phyloP scores from a whole-genome alignment of 208 protist genomes.

The Wallacemonas sp. region DNA sequence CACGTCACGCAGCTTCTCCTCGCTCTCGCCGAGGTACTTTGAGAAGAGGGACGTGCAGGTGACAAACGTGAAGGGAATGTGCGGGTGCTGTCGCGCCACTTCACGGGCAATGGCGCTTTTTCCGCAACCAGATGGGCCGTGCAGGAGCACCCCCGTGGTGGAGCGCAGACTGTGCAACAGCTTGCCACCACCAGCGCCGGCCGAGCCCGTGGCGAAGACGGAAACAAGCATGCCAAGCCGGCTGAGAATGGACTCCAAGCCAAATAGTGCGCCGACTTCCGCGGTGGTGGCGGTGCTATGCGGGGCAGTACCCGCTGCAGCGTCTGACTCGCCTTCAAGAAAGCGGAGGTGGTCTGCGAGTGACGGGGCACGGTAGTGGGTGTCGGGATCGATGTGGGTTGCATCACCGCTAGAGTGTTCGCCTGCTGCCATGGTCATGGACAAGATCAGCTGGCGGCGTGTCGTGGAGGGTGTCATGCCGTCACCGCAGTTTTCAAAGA shows the following conservation, averaged over 20 bases:
- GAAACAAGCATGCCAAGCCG: conserved; percentile 45
- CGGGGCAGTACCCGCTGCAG: too few relatives aligned
- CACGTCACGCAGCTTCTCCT: conserved; percentile 77
- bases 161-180: conserved; percentile 37
- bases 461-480: conserved; percentile 19
- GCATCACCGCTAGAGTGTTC: too few relatives aligned
- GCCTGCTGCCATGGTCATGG: conserved; percentile 16
- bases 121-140: conserved; percentile 82
- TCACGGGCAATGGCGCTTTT: conserved; percentile 67
- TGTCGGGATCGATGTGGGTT: too few relatives aligned
- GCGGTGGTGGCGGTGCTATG: background rate
- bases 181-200: conserved; percentile 8
- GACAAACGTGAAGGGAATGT: conserved; percentile 60
- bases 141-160: conserved; percentile 80
- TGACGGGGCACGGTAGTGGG: background rate
- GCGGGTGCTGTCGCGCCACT: conserved; percentile 36
- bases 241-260: conserved; percentile 35
- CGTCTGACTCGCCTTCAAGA: background rate
- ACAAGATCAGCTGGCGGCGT: conserved; percentile 18
- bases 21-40: conserved; percentile 91
- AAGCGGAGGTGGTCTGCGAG: background rate
- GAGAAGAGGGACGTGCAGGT: conserved; percentile 81
- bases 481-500: conserved; percentile 6
- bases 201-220: conserved; percentile 31
- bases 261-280: conserved; percentile 33